Conservation (phyloP, 441 rosid genomes). For the Mallotus japonicus region DNA sequence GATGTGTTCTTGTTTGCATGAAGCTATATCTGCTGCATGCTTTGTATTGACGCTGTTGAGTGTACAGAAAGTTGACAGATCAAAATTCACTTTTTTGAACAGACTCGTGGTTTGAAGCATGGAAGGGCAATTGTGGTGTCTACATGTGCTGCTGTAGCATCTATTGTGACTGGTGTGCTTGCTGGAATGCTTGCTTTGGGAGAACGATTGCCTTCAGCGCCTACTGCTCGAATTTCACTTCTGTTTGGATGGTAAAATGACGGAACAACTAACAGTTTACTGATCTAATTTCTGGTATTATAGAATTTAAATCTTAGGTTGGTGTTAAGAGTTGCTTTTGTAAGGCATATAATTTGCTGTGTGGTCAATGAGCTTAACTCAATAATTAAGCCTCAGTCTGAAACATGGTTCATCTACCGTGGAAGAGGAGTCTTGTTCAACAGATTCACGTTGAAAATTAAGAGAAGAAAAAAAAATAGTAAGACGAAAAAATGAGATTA, state of each 20-base stretch:
- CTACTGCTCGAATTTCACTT: constrained; percentile 67
- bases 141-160: constrained; percentile 94
- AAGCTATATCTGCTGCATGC: not conserved
- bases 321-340: not conserved
- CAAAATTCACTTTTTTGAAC: constrained; percentile 22
- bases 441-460: not conserved
- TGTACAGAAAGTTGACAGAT: constrained; percentile 5
- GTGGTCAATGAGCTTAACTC: not conserved
- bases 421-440: not conserved
- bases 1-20: not conserved
- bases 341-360: not conserved
- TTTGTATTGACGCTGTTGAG: not conserved
- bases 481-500: not conserved
- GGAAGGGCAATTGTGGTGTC: constrained; percentile 96
- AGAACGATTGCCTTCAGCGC: constrained; percentile 80
- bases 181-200: constrained; percentile 96
- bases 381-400: not conserved
- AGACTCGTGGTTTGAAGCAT: constrained; percentile 92
- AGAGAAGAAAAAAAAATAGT: not conserved
- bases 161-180: constrained; percentile 88
- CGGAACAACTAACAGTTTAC: not conserved
- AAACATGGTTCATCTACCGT: not conserved
- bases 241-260: constrained; percentile 72
- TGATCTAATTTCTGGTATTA: not conserved
- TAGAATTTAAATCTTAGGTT: not conserved